Percentiles rank a stretch among this genome's conserved stretches.
phyloP scores from a whole-genome alignment of 2,329 filamentous ascomycete genomes.

The Mycogone perniciosa region DNA sequence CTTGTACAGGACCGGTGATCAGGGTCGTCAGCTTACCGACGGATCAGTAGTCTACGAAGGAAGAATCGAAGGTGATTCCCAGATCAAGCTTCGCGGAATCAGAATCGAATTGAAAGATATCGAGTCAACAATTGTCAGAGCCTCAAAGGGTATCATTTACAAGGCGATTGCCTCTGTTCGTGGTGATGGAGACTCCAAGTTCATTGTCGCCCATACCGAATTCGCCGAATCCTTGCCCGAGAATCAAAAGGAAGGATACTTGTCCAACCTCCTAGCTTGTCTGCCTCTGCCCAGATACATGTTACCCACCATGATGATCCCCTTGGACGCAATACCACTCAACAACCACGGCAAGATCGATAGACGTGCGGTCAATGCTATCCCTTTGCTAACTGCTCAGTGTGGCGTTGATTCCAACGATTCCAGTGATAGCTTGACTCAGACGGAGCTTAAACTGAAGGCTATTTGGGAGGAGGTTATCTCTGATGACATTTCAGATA shows the following conservation, averaged over 20 bases:
- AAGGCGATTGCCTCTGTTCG: constrained; percentile 18
- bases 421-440: background rate
- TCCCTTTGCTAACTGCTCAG: constrained; percentile 14
- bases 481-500: background rate
- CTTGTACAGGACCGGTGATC: constrained; percentile 32
- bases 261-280: constrained; percentile 7
- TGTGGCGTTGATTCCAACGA: constrained; percentile 2
- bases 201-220: background rate
- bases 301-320: constrained; percentile 23
- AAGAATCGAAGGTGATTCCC: constrained; percentile 32
- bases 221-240: background rate
- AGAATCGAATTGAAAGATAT: constrained; percentile 40
- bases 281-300: constrained; percentile 29
- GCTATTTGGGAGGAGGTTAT: background rate
- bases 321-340: constrained; percentile 22
- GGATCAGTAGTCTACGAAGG: constrained; percentile 28
- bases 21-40: constrained; percentile 17
- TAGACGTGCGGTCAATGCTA: constrained; percentile 15
- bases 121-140: constrained; percentile 17
- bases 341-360: constrained; percentile 27
- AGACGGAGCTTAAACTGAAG: background rate
- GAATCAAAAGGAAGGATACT: background rate
- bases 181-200: background rate
- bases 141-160: constrained; percentile 9
- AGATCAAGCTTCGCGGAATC: constrained; percentile 37